A percentile compares a stretch with the other conserved stretches of the same genome.
These are phyloP conservation scores for Lactuca saligna DNA, from an alignment of 129 eudicot genomes.

Conservation along the genomic window DNA sequence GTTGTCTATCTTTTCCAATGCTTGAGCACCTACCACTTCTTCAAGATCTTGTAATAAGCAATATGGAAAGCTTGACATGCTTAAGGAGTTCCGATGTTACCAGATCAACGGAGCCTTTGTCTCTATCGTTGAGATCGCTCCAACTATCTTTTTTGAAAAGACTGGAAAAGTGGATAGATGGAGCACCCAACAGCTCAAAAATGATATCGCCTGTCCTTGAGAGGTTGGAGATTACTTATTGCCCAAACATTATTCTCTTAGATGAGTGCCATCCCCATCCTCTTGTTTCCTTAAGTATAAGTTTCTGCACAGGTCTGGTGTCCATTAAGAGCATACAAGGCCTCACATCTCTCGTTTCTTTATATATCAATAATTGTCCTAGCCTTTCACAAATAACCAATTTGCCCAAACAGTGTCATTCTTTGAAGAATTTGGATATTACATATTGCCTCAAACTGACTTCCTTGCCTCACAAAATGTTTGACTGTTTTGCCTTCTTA, in stretches of 20 bases:
- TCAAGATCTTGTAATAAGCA: too few relatives aligned
- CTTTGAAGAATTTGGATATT: not conserved
- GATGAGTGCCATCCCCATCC: not conserved
- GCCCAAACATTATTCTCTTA: too few relatives aligned
- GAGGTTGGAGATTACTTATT: too few relatives aligned
- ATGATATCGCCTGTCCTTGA: too few relatives aligned
- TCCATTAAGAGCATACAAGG: conserved; percentile 3
- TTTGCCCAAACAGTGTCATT: not conserved
- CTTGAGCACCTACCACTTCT: too few relatives aligned
- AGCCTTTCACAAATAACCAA: not conserved
- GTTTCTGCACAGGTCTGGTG: not conserved
- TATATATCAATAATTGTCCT: not conserved
- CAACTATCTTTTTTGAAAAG: too few relatives aligned
- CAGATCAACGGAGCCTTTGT: too few relatives aligned
- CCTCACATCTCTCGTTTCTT: not conserved
- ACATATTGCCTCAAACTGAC: not conserved
- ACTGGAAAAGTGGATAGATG: too few relatives aligned
- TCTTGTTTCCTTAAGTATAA: not conserved
- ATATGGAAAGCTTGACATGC: too few relatives aligned
- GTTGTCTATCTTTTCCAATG: not conserved
- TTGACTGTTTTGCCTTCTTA: not conserved
- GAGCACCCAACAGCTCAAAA: too few relatives aligned
- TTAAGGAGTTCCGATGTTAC: too few relatives aligned
- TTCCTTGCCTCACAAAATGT: not conserved
- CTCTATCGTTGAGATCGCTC: too few relatives aligned